Percentiles rank a stretch among this genome's conserved stretches.
These are phyloP conservation scores for Paspalum notatum DNA, from an alignment of 176 grass and related monocot species.

Conservation along the genomic window DNA sequence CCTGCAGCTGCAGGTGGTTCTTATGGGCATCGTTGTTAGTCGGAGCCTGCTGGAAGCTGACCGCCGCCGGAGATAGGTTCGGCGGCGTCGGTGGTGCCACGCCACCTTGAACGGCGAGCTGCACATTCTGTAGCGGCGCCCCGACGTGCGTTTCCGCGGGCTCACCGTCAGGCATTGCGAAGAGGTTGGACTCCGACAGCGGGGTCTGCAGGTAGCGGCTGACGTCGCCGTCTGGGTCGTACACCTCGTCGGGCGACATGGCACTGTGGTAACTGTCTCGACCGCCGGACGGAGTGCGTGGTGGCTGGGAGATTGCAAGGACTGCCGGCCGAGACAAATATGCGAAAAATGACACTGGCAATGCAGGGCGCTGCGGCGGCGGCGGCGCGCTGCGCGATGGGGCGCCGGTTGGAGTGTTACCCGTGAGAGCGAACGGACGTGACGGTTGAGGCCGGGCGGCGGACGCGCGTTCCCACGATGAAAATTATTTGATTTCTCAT, in stretches of 20 bases:
- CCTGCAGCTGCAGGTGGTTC: neutral
- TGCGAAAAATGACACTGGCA: neutral
- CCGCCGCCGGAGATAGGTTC: neutral
- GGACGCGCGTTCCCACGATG: neutral
- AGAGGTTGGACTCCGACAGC: neutral
- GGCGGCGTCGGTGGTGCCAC: neutral
- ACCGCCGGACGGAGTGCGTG: neutral
- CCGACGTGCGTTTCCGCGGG: neutral
- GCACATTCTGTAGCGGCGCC: too few relatives aligned
- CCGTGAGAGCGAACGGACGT: neutral
- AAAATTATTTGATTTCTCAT: too few relatives aligned
- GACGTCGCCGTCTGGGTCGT: neutral
- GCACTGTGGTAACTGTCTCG: neutral
- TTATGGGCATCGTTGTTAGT: neutral
- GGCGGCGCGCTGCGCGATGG: neutral
- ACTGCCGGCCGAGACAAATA: too few relatives aligned
- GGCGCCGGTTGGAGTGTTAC: neutral
- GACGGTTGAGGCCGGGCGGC: neutral
- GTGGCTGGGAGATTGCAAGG: neutral
- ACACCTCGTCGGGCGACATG: conserved; percentile 7
- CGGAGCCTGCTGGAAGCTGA: neutral
- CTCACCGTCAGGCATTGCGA: neutral
- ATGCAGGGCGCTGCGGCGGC: neutral
- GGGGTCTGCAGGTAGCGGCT: neutral
- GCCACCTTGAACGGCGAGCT: neutral